Conservation (phyloP, 345 rosid species). For the Mangifera indica region DNA sequence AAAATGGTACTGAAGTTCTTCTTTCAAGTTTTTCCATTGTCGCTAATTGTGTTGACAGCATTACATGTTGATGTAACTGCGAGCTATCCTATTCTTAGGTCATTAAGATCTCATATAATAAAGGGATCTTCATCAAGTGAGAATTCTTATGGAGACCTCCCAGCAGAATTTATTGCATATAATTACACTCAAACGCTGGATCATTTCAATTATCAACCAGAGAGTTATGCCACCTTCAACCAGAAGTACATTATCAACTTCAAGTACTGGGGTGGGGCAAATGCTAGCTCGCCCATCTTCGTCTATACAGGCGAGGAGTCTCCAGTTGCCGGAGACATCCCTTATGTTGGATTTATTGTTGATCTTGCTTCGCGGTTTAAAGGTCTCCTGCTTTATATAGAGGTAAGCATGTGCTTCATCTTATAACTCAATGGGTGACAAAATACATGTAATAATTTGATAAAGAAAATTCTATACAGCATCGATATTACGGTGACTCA, state of each 20-base stretch:
- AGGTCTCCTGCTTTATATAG: constrained; percentile 27
- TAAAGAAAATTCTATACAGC: constrained; percentile 1
- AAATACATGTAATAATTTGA: too few species aligned
- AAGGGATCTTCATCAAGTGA: background rate
- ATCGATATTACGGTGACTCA: constrained; percentile 33
- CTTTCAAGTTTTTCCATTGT: background rate
- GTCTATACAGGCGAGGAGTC: constrained; percentile 15
- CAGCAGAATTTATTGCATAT: constrained; percentile 20
- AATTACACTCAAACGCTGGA: constrained; percentile 27
- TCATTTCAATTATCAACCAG: constrained; percentile 33
- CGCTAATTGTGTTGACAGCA: background rate
- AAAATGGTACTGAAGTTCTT: constrained; percentile 10
- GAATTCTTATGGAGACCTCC: background rate
- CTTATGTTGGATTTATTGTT: background rate
- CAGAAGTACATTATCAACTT: constrained; percentile 26
- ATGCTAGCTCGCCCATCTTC: constrained; percentile 25
- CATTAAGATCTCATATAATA: background rate
- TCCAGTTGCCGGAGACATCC: background rate
- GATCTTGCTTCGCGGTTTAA: constrained; percentile 26
- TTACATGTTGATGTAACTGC: background rate
- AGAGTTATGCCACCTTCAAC: constrained; percentile 31
- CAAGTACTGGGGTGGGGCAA: constrained; percentile 29
- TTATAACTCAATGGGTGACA: too few species aligned
- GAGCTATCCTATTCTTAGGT: constrained; percentile 16
- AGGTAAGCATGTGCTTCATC: constrained; percentile 15